Evolutionary conservation across 306 rosid genomes (phyloP).

Genomic region (Herpetospermum pedunculosum): DNA sequence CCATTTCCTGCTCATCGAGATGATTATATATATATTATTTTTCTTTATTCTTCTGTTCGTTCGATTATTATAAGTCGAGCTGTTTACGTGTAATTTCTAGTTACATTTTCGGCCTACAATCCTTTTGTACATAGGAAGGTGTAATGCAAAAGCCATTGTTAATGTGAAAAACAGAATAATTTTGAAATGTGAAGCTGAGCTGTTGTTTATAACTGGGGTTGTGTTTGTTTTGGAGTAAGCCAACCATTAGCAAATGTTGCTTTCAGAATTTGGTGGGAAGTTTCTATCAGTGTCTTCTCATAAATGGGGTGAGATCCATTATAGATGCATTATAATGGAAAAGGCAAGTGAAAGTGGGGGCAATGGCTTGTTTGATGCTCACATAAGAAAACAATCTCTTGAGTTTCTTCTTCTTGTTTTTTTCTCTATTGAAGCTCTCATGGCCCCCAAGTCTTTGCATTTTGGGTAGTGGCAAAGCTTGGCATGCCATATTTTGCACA

Average conservation of each 20-base stretch:
- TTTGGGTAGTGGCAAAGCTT: not conserved
- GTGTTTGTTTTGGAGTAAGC: not conserved
- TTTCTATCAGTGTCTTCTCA: not conserved
- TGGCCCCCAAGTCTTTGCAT: not conserved
- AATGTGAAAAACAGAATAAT: not conserved
- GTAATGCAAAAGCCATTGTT: not conserved
- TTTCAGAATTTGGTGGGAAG: constrained; percentile 1
- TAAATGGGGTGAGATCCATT: constrained; percentile 3
- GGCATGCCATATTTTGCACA: not conserved
- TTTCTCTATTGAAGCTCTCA: not conserved
- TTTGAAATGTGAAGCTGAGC: not conserved
- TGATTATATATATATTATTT: not conserved
- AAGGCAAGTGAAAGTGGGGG: not conserved
- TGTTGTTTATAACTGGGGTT: not conserved
- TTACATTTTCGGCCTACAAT: not conserved
- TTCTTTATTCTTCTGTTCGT: not conserved
- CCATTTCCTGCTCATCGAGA: not conserved
- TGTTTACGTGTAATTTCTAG: not conserved
- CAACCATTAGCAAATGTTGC: not conserved
- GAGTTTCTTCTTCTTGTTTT: not conserved
- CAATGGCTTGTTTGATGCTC: not conserved
- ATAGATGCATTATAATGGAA: not conserved
- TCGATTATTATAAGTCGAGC: not conserved
- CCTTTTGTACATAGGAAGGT: not conserved
- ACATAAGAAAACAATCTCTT: not conserved